Percentiles rank a stretch among this genome's conserved stretches.
Evolutionary conservation across 179 eudicot genomes (phyloP).

Genomic region (Camellia oleifera): DNA sequence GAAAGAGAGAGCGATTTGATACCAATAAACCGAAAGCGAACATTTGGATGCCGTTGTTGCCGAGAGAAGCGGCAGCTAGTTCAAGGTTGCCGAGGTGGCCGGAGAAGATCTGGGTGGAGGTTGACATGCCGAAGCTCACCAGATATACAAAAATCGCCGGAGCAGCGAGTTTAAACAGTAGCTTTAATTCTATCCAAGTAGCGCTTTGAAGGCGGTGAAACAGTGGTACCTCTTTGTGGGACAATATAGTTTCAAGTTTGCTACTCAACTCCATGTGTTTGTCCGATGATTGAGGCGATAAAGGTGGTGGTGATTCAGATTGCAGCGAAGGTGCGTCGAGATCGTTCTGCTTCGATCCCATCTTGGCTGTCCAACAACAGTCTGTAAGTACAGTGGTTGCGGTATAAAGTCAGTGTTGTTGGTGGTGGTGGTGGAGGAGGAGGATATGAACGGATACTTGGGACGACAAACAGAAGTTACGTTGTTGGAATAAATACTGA

Average conservation of each 20-base stretch:
- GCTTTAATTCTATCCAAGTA: slow-evolving; percentile 15
- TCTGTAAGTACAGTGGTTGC: too few relatives aligned
- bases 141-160: slow-evolving; percentile 9
- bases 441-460: too few relatives aligned
- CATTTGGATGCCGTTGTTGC: slow-evolving; percentile 18
- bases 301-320: background rate
- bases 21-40: slow-evolving; percentile 21
- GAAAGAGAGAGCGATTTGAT: background rate
- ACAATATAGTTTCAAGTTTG: slow-evolving; percentile 8
- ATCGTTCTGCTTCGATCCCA: background rate
- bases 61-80: slow-evolving; percentile 19
- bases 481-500: too few relatives aligned
- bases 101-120: slow-evolving; percentile 13
- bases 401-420: too few relatives aligned
- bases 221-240: background rate
- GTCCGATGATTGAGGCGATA: background rate
- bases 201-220: background rate
- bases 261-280: background rate
- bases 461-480: too few relatives aligned
- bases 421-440: too few relatives aligned
- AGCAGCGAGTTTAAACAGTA: slow-evolving; percentile 9
- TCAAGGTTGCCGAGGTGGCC: slow-evolving; percentile 24
- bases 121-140: slow-evolving; percentile 15
- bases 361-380: background rate
- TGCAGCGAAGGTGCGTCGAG: background rate